Evolutionary conservation across 352 stramenopile genomes (phyloP), one percentile per base, ranked within the genome.

Genomic region (Globisporangium heterothallicum): DNA sequence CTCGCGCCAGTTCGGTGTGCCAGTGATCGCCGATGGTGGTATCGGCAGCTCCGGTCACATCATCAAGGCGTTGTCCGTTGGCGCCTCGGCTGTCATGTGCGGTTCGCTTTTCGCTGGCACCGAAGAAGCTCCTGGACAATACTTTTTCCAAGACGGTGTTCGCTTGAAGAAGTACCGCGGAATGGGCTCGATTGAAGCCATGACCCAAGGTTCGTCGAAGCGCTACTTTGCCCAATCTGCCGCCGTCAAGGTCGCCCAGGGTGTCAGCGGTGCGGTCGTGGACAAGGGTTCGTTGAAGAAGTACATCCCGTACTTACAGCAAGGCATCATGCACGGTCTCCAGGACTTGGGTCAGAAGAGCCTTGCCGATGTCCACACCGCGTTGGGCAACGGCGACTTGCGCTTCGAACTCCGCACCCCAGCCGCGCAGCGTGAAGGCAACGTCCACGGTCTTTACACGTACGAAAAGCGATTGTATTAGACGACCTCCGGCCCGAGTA

Each of bases 61-160:
- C 64, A 96, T 97, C 46, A 99, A 99, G 81, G 97, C 97, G 7
- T 80, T 99, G 38, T 89, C 80, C 18, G 80, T 99, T 9, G 97
- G 97, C 47, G 97, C 97, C 19, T 98, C 92, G 40, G 97, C 94
- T 26, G 97, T 99, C 58, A 99, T 99, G 97, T 99, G 98, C 90
- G 97, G 97, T 32, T 98, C 91, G 61, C 98, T 99, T 66, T 96
- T 99, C 56, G 97, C 97, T 21, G 97, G 97, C 47, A 99, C 97
- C 3, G 97, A 99, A 62, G 97, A 99, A 72, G 92, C 97, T 24
- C 97, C 97, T 4, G 97, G 97, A 25, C 96, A 99, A 69, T 99
- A 99, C 80, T 99, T 99, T 70, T 99, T 99, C 80, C 96, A 99
- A 82, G 96, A 99, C 70, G 97, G 97, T 40, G 96, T 99, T 53